Percentiles rank a stretch among this genome's conserved stretches.
These are phyloP conservation scores for Wickerhamiella kurtzmanii DNA, from an alignment of 805 yeast species.

Conservation along the genomic window DNA sequence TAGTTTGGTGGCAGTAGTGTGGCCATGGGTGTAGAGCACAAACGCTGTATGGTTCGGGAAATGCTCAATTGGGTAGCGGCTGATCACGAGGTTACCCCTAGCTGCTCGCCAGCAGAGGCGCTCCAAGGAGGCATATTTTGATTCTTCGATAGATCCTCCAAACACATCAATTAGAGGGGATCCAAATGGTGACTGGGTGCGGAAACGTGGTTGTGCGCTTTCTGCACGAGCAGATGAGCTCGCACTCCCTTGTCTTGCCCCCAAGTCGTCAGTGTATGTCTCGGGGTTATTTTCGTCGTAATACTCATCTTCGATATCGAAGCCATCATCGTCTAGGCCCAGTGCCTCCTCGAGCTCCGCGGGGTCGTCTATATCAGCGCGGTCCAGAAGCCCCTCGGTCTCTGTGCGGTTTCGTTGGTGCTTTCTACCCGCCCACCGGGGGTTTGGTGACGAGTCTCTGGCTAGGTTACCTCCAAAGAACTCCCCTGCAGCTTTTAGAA, in stretches of 20 bases:
- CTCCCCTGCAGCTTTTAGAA: slow-evolving; percentile 36
- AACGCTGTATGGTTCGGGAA: slow-evolving; percentile 41
- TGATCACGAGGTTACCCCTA: slow-evolving; percentile 80
- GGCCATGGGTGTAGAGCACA: slow-evolving; percentile 85
- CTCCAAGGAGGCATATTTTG: slow-evolving; percentile 56
- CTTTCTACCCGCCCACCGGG: not conserved
- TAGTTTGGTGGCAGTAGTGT: slow-evolving; percentile 52
- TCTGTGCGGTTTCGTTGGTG: not conserved
- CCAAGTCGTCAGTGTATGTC: not conserved
- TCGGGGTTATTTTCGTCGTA: slow-evolving; percentile 1
- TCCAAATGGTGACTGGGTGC: slow-evolving; percentile 3
- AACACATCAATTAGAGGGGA: slow-evolving; percentile 35
- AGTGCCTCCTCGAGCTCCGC: slow-evolving; percentile 1
- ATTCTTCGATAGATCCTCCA: slow-evolving; percentile 70
- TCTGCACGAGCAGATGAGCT: not conserved
- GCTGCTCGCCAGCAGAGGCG: slow-evolving; percentile 83
- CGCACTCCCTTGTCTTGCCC: not conserved
- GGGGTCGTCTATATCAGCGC: not conserved
- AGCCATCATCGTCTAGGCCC: slow-evolving; percentile 7
- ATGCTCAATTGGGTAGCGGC: slow-evolving; percentile 59
- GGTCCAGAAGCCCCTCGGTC: not conserved
- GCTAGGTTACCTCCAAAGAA: slow-evolving; percentile 22
- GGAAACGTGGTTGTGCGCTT: not conserved
- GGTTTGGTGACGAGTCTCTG: not conserved
- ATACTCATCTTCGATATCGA: slow-evolving; percentile 16